Evolutionary conservation across 768 basidiomycete species (phyloP), one percentile per base, ranked within the genome.

Genomic region (Leccinum uliginosum): DNA sequence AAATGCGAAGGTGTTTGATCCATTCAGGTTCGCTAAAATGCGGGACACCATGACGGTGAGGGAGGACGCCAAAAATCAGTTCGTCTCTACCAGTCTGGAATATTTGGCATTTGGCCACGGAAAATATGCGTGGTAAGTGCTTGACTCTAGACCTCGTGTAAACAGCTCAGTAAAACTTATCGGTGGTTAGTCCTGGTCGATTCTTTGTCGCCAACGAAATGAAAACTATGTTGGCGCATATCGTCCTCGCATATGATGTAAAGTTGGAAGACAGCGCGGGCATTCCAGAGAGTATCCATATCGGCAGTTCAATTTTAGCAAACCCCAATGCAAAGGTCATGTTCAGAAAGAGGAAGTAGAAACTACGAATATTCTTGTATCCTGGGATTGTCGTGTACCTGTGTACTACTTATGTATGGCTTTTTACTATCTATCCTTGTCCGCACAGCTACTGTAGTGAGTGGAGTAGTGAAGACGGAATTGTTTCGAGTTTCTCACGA

Each of bases 141-240:
- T 71, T 71, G 50, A n/a, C 23, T 23, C 27, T 6, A 9, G 6
- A 15, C 17, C 15, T 8, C 24, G n/a, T 15, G 11, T 4, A 48
- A 9, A 34, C 11, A 2, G 11, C 6, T 49, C 3, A 23, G 17
- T 27, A 8, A 10, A 10, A 11, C 17, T 44, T 40, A 40, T 40
- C n/a, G 10, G 24, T 29, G 11, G 1, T 38, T 32, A 60, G 58
- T 15, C 54, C 51, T 15, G 54, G 51, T 9, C 71, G 80, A 17
- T 80, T 80, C 63, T 73, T 79, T 56, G 74, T 75, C 3, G 70
- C 71, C 12, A 68, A 65, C 29, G 65, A 74, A 54, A 62, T 81
- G 64, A 81, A 82, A 62, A 63, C 73, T 0, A 73, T 82, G 64
- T 55, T 81, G 34, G 79, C 79, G 6, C 68, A 78, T 54, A 48